Evolutionary conservation across 495 filamentous ascomycete genomes (phyloP).

Genomic region (Extremus antarcticus): DNA sequence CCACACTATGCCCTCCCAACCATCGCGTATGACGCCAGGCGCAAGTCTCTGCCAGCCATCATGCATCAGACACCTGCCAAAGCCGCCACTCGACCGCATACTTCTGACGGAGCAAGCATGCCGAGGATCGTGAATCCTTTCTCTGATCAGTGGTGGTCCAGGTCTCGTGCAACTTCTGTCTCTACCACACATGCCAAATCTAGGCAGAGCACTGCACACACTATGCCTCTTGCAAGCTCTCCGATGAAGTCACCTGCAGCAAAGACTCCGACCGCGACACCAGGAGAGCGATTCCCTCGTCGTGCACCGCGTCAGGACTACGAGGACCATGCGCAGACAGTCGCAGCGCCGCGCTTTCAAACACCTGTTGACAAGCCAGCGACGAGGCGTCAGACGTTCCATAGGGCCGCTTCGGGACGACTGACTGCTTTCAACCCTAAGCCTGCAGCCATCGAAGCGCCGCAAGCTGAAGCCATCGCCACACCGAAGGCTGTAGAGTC

Average conservation of each 20-base stretch:
- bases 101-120: slow-evolving; percentile 18
- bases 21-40: slow-evolving; percentile 15
- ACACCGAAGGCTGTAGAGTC: neutral
- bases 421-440: neutral
- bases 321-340: neutral
- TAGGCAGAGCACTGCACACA: neutral
- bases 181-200: neutral
- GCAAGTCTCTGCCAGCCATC: slow-evolving; percentile 17
- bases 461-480: neutral
- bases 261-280: neutral
- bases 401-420: neutral
- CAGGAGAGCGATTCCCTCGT: slow-evolving; percentile 6
- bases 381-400: slow-evolving; percentile 3
- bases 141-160: neutral
- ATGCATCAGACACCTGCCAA: slow-evolving; percentile 7
- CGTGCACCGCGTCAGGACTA: neutral
- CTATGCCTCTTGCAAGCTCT: neutral
- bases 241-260: neutral
- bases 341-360: neutral
- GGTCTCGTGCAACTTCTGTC: neutral
- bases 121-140: slow-evolving; percentile 7
- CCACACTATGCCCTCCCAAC: slow-evolving; percentile 19
- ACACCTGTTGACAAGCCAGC: neutral
- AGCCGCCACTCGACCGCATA: slow-evolving; percentile 5
- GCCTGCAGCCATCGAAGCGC: neutral